Conservation (phyloP, 2,329 filamentous ascomycete genomes). For the Colletotrichum spaethianum region DNA sequence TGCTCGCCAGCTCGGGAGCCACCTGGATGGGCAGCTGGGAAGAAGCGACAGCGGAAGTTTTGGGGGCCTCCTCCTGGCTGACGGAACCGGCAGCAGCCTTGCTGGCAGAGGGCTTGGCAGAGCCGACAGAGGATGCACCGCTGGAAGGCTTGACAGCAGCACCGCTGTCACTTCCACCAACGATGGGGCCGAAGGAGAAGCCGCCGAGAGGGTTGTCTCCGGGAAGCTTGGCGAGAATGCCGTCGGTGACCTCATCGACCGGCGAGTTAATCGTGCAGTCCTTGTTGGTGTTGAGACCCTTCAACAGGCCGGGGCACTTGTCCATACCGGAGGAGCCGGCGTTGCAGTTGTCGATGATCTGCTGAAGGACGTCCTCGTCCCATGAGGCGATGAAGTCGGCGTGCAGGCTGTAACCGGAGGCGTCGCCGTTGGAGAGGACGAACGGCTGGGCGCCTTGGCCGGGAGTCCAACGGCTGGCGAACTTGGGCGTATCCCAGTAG, state of each 20-base stretch:
- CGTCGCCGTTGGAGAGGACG: conserved; percentile 78
- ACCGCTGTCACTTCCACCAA: conserved; percentile 18
- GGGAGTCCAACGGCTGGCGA: conserved; percentile 67
- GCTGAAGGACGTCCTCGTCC: conserved; percentile 75
- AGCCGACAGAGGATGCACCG: not conserved
- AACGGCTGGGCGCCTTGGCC: conserved; percentile 73
- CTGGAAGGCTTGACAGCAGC: conserved; percentile 19
- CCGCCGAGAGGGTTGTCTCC: conserved; percentile 69
- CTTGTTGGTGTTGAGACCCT: conserved; percentile 64
- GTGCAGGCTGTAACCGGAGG: conserved; percentile 79
- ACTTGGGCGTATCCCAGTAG: conserved; percentile 72
- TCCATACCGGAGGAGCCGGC: conserved; percentile 73
- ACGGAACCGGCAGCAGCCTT: conserved; percentile 2
- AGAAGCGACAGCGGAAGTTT: conserved; percentile 4
- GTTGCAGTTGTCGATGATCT: conserved; percentile 77
- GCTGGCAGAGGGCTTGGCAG: conserved; percentile 17
- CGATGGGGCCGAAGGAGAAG: conserved; percentile 55
- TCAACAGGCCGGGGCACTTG: conserved; percentile 70
- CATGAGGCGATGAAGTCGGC: conserved; percentile 82
- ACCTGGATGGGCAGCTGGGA: conserved; percentile 34
- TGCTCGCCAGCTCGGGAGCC: conserved; percentile 16
- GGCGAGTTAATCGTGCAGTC: conserved; percentile 66
- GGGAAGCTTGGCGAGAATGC: conserved; percentile 64
- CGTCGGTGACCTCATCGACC: conserved; percentile 61
- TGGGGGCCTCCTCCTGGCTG: conserved; percentile 2